phyloP scores from a whole-genome alignment of 257 asterid species.

The Ajuga chamaepitys region DNA sequence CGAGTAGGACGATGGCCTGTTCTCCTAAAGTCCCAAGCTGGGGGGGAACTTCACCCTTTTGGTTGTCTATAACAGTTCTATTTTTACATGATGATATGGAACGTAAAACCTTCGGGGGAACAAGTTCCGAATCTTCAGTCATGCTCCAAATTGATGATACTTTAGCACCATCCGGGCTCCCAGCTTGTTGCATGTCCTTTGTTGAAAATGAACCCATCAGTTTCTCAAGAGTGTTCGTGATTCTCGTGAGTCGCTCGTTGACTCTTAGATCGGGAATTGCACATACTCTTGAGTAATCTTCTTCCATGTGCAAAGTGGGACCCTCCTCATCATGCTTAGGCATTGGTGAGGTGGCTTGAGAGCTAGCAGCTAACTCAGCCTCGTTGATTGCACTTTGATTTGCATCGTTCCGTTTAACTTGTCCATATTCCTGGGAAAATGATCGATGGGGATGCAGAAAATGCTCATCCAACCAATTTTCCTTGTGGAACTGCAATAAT shows the following conservation, averaged over 20 bases:
- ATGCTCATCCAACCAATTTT: conserved; percentile 73
- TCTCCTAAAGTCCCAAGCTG: too few relatives aligned
- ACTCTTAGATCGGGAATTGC: conserved; percentile 90
- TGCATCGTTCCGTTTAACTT: conserved; percentile 37
- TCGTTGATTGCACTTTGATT: conserved; percentile 35
- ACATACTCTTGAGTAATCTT: conserved; percentile 96
- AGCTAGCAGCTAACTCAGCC: conserved; percentile 50
- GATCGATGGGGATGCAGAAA: conserved; percentile 73
- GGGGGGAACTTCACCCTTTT: too few relatives aligned
- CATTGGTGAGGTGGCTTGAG: conserved; percentile 33
- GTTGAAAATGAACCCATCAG: conserved; percentile 74
- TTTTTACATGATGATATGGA: conserved; percentile 87
- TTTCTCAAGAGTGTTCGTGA: conserved; percentile 89
- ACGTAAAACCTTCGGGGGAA: conserved; percentile 82
- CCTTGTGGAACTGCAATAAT: conserved; percentile 93
- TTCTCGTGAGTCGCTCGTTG: conserved; percentile 75
- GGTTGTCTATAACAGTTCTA: too few relatives aligned
- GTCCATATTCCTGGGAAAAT: conserved; percentile 64
- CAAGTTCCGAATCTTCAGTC: conserved; percentile 77
- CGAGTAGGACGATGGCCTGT: too few relatives aligned
- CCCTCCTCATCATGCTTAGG: conserved; percentile 94
- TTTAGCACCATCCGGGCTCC: conserved; percentile 79
- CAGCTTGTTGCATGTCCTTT: conserved; percentile 60
- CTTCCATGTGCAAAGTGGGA: conserved; percentile 92
- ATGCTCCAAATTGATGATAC: conserved; percentile 72